Base-by-base conservation (phyloP, 441 rosid species). In the Corymbia citriodora region DNA sequence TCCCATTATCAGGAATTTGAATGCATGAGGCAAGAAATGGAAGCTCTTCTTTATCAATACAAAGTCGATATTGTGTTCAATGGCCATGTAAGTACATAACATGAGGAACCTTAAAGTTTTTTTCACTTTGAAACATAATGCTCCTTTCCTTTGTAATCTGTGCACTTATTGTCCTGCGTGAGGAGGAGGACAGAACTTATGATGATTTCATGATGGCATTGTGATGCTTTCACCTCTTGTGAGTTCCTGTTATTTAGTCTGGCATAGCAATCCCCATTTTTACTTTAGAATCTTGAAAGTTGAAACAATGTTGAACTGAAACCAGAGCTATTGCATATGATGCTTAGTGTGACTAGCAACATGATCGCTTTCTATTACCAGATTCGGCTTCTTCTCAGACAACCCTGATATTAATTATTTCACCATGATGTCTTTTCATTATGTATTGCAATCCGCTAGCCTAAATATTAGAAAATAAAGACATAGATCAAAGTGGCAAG, bases 1-100 rank as follows among this genome's bases (percentile, higher is more conserved):
- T 94, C 94, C 52, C 96, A 95, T 92, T 96, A 94, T 90, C 92
- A 93, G 91, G 96, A 95, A 89, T 96, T 95, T 18, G 96, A 95
- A 91, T 93, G 96, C 90, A 94, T 94, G 96, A 93, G 96, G 90
- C 59, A 93, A 68, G 93, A 89, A 19, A 94, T 96, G 93, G 96
- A 96, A 91, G 96, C 93, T 53, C 88, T 95, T 88, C 92, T 95
- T 2, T 96, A 94, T 74, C 91, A 89, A 61, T 92, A 94, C 90
- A 90, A 91, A 83, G 95, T 96, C n/a, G 97, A 96, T 85, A 93
- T 96, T 29, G 93, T 94, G 94, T 93, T 95, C 91, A 95, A 87
- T 92, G 94, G 96, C 54, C 96, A 94, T 55, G 97, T 94, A 92
- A 89, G 95, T 93, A 45, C n/a, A 1, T 45, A 79, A 23, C 52